Evolutionary conservation across 1,284 basidiomycete genomes (phyloP), one percentile per base, ranked within the genome.

Genomic region (Pseudozyma sp.): DNA sequence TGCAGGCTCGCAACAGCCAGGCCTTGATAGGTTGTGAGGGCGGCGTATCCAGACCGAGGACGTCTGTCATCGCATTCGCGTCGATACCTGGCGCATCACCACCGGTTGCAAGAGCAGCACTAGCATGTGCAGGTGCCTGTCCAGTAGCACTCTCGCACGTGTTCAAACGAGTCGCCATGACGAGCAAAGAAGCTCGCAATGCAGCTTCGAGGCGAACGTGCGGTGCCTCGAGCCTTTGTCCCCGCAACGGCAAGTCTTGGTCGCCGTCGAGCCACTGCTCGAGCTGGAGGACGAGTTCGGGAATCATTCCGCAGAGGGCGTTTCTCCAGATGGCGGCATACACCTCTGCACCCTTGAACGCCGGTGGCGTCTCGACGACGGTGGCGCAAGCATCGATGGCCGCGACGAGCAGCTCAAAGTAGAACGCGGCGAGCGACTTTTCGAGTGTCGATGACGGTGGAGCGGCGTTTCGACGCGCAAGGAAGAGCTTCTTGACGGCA

Each of bases 221-320:
- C 14, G 72, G 72, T 6, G 72, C 55, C 24, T 67, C 63, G 8
- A 56, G 30, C 19, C 72, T 53, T 48, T 69, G 59, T 9, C 72
- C 72, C 0, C 67, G 47, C 42, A 75, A 24, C 1, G 66, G 71
- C 24, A 69, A 19, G 19, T 64, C 52, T 8, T 60, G 67, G 4
- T 55, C 34, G 1, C 40, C 66, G 43, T 75, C 72, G 8, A 75
- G 58, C 72, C 72, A 75, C 56, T 70, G 72, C 43, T 75, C 72
- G 42, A 75, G 54, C 54, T 75, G 72, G 3, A 69, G 52, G 6
- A 75, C 59, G 10, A 70, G 29, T 42, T 70, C 73, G 8, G 73
- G 73, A 7, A 75, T 40, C 60, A 71, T 54, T 6, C 73, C 73
- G 44, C 73, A 75, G 14, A 75, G 35, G 5, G 61, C 68, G 31